Evolutionary conservation across 2,329 filamentous ascomycete genomes (phyloP).

Genomic region (Pseudogymnoascus sp.): DNA sequence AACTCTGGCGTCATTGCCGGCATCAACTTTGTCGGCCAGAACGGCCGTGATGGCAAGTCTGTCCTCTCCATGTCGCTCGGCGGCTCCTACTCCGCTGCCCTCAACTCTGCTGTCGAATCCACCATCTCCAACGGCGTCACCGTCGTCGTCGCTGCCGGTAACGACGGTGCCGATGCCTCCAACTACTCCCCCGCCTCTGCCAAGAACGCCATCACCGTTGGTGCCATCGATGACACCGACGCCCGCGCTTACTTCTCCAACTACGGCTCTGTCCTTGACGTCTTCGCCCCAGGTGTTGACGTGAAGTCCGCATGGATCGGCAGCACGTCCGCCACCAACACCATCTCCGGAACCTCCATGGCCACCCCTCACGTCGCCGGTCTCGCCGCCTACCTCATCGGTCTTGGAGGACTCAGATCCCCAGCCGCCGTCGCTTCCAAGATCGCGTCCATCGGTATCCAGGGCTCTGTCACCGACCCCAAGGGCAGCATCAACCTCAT

Average conservation of each 20-base stretch:
- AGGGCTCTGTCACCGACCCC: slow-evolving; percentile 34
- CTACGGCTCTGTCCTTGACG: slow-evolving; percentile 41
- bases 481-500: slow-evolving; percentile 43
- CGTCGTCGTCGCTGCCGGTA: slow-evolving; percentile 48
- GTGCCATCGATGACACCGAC: slow-evolving; percentile 37
- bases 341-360: slow-evolving; percentile 54
- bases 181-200: slow-evolving; percentile 42
- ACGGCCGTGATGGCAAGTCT: slow-evolving; percentile 29
- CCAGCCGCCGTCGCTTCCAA: slow-evolving; percentile 41
- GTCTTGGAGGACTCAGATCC: slow-evolving; percentile 36
- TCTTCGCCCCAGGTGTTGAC: slow-evolving; percentile 42
- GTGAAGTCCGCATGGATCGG: slow-evolving; percentile 42
- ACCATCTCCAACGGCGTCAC: slow-evolving; percentile 42
- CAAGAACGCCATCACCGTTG: slow-evolving; percentile 44
- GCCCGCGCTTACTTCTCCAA: slow-evolving; percentile 40
- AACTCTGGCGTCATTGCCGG: slow-evolving; percentile 32
- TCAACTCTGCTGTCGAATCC: slow-evolving; percentile 43
- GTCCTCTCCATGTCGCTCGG: slow-evolving; percentile 51
- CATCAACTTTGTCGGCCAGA: slow-evolving; percentile 30
- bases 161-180: slow-evolving; percentile 35
- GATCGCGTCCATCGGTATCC: slow-evolving; percentile 37
- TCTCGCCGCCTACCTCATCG: slow-evolving; percentile 50
- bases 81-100: slow-evolving; percentile 35
- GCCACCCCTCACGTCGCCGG: slow-evolving; percentile 53
- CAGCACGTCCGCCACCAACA: slow-evolving; percentile 37